Conservation (phyloP, 148 eudicot genomes). For the Diospyros kaki region DNA sequence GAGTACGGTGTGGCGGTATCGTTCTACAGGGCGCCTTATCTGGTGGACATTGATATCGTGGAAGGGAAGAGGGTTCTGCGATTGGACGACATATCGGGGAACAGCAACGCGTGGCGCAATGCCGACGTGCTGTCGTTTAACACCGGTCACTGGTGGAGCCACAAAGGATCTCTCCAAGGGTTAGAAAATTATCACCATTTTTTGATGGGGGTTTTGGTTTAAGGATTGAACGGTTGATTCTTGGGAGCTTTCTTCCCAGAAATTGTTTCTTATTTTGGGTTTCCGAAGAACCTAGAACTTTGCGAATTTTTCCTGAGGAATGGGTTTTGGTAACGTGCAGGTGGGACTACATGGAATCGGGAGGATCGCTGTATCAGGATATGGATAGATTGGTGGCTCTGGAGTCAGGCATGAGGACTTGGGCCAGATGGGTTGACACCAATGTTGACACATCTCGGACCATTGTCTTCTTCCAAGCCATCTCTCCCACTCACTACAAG, state of each 20-base stretch:
- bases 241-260: too few species aligned
- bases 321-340: slow-evolving; percentile 30
- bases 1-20: slow-evolving; percentile 72
- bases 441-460: slow-evolving; percentile 49
- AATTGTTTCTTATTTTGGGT: too few species aligned
- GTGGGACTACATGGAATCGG: slow-evolving; percentile 88
- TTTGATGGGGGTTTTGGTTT: too few species aligned
- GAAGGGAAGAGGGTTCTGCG: slow-evolving; percentile 68
- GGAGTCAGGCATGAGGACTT: slow-evolving; percentile 67
- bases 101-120: slow-evolving; percentile 66
- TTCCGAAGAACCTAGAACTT: too few species aligned
- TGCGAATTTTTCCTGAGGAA: background rate
- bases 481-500: slow-evolving; percentile 92
- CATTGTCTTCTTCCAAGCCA: slow-evolving; percentile 71
- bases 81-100: slow-evolving; percentile 74
- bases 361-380: slow-evolving; percentile 59
- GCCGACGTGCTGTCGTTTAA: slow-evolving; percentile 74
- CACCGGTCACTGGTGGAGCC: slow-evolving; percentile 99
- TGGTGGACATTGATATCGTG: slow-evolving; percentile 70
- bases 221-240: too few species aligned
- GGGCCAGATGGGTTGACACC: slow-evolving; percentile 85
- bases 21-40: slow-evolving; percentile 68
- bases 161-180: slow-evolving; percentile 89
- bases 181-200: slow-evolving; percentile 13
- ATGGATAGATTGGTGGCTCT: slow-evolving; percentile 77